Evolutionary conservation across 805 yeast species (phyloP), one percentile per base, ranked within the genome.

Genomic region (Huiozyma sinensis): DNA sequence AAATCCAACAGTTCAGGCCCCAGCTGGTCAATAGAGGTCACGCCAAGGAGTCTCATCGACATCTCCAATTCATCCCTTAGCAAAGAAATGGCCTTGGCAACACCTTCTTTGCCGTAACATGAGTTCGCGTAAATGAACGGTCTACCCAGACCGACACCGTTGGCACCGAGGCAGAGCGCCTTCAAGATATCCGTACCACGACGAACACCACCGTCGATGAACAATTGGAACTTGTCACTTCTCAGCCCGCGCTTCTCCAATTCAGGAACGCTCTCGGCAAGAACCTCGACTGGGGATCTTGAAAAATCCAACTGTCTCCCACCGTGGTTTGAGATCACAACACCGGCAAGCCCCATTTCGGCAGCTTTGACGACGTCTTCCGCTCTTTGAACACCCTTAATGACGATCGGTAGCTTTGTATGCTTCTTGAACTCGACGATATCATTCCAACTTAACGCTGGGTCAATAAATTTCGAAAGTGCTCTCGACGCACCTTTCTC

Each of bases 401-500:
- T 70, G 33, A 82, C 68, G 42, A 84, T 71, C 0, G 92, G 90
- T 59, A 83, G 58, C 29, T 71, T 70, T 6, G 89, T 81, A 49
- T 69, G 65, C 5, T 66, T 55, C 55, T 69, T 69, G 58, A 83
- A 70, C 61, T 75, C 72, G 28, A 70, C 67, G 36, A 83, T 67
- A 56, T 82, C 87, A 36, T 73, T 65, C 89, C 89, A 83, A 31
- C 70, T 65, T 36, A 82, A 64, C 2, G 75, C 62, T 9, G 85
- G 75, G 60, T 83, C 90, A 50, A 89, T 89, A 61, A 89, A 88
- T 1, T 87, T 72, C n/a, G 88, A 79, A 43, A 89, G 73, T 0
- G 95, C 94, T 42, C 83, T 71, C 0, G 96, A 86, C 0, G 95
- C 95, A 44, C 96, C 96, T 59, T 82, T 87, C n/a, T 77, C 72